Conservation (phyloP, 768 basidiomycete species). For the Naganishia antarctica region DNA sequence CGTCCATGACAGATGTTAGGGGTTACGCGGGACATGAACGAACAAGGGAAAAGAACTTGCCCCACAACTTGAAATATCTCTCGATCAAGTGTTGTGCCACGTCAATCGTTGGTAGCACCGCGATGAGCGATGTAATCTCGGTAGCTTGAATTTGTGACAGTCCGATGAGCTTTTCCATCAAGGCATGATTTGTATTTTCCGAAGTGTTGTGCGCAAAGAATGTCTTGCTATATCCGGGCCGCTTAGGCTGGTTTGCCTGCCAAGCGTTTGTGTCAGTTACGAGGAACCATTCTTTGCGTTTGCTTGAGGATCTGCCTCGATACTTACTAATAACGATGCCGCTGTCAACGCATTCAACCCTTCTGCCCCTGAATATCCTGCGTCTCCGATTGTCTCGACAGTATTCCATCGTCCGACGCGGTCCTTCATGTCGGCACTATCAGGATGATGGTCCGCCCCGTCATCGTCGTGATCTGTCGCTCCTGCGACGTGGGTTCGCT, state of each 20-base stretch:
- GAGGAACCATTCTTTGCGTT: neutral
- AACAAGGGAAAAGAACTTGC: neutral
- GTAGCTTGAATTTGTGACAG: conserved; percentile 20
- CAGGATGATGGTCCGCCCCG: neutral
- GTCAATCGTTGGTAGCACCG: conserved; percentile 17
- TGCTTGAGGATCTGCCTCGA: too few species aligned
- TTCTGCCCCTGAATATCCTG: conserved; percentile 23
- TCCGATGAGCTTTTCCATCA: conserved; percentile 22
- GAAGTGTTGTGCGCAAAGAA: conserved; percentile 11
- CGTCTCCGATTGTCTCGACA: conserved; percentile 24
- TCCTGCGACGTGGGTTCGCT: neutral
- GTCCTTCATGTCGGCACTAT: conserved; percentile 12
- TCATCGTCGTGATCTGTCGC: conserved; percentile 4
- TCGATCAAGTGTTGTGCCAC: conserved; percentile 19
- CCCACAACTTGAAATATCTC: conserved; percentile 23
- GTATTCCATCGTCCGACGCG: conserved; percentile 5
- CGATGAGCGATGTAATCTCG: conserved; percentile 20
- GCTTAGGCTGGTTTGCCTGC: neutral
- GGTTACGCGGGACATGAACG: neutral
- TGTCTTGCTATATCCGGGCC: conserved; percentile 7
- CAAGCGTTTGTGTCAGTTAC: neutral
- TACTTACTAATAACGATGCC: conserved; percentile 10
- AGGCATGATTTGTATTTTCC: conserved; percentile 13
- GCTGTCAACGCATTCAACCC: conserved; percentile 23
- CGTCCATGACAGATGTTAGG: neutral